Conservation (phyloP, 2,329 filamentous ascomycete species). For the Setomelanomma holmii region DNA sequence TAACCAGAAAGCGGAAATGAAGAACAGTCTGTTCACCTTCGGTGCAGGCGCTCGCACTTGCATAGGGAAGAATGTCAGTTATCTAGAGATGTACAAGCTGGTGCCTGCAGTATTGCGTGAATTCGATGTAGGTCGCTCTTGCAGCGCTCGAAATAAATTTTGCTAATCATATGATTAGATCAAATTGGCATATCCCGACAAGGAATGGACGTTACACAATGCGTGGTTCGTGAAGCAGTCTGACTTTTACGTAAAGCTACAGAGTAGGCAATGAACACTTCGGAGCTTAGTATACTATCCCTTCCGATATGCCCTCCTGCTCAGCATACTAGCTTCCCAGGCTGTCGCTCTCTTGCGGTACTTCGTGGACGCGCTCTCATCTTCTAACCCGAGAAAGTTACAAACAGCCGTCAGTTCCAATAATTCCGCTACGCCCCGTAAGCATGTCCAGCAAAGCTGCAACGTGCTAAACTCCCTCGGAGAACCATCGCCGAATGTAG, state of each 20-base stretch:
- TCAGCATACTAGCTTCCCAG: not conserved
- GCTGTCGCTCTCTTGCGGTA: no score
- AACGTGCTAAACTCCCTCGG: no score
- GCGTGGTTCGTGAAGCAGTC: constrained; percentile 22
- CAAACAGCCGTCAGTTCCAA: no score
- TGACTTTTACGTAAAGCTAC: constrained; percentile 10
- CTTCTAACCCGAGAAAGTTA: no score
- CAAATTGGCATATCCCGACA: constrained; percentile 6
- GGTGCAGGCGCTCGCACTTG: constrained; percentile 20
- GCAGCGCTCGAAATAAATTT: not conserved
- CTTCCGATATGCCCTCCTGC: not conserved
- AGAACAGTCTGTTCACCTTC: constrained; percentile 26
- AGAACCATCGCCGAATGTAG: no score
- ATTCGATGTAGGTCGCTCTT: constrained; percentile 14
- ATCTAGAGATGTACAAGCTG: constrained; percentile 26
- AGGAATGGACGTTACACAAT: constrained; percentile 17
- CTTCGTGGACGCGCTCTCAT: no score
- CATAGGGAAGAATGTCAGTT: constrained; percentile 25
- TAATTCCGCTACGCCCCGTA: no score
- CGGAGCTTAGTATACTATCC: no score
- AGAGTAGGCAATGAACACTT: not conserved
- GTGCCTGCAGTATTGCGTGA: constrained; percentile 16
- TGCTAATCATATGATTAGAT: constrained; percentile 3
- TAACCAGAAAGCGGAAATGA: constrained; percentile 36
- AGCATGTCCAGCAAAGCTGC: no score